Conservation (phyloP, 2,329 filamentous ascomycete genomes). For the Zasmidium angulare region DNA sequence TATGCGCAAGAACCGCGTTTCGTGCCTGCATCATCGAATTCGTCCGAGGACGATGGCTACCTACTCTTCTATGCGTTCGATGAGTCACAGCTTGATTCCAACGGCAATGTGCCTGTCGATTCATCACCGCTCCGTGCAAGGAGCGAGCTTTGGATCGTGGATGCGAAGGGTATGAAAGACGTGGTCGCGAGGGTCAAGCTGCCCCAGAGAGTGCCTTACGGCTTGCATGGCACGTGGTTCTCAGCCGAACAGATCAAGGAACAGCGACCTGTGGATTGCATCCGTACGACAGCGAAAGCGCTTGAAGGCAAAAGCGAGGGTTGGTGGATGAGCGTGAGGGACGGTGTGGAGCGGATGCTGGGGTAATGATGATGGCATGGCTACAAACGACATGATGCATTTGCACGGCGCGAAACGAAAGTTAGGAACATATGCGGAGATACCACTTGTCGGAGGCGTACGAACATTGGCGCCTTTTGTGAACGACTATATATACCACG, state of each 20-base stretch:
- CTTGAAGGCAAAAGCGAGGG: slow-evolving; percentile 23
- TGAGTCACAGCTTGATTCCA: slow-evolving; percentile 57
- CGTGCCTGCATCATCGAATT: slow-evolving; percentile 46
- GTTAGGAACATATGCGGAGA: not conserved
- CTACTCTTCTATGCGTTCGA: slow-evolving; percentile 70
- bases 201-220: slow-evolving; percentile 69
- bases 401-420: not conserved
- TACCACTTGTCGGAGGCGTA: not conserved
- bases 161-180: slow-evolving; percentile 62
- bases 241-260: slow-evolving; percentile 50
- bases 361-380: not conserved
- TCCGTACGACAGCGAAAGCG: slow-evolving; percentile 30
- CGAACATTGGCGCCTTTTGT: not conserved
- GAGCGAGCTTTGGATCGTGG: slow-evolving; percentile 68
- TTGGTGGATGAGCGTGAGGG: slow-evolving; percentile 33
- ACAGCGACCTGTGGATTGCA: slow-evolving; percentile 45
- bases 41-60: slow-evolving; percentile 65
- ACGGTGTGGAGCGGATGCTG: slow-evolving; percentile 30
- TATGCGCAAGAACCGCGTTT: slow-evolving; percentile 69
- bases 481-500: not conserved
- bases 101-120: slow-evolving; percentile 39
- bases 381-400: not conserved
- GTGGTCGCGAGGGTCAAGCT: slow-evolving; percentile 60
- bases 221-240: slow-evolving; percentile 66
- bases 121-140: slow-evolving; percentile 37